These are phyloP conservation scores for Bjerkandera adusta DNA, from an alignment of 1,284 basidiomycete genomes.

Conservation along the genomic window DNA sequence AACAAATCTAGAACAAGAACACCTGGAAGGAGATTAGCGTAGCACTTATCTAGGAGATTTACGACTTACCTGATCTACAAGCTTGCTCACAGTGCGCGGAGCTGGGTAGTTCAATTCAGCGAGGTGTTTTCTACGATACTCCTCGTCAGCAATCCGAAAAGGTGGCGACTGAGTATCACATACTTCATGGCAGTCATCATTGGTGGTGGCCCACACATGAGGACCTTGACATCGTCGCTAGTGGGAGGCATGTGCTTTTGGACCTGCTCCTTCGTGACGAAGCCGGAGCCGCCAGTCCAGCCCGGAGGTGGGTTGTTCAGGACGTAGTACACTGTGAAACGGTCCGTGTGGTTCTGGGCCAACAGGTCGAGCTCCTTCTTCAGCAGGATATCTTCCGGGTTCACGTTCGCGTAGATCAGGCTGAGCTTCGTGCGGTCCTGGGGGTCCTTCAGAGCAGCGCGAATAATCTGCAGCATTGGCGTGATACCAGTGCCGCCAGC, in stretches of 20 bases:
- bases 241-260: conserved; percentile 68
- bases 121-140: conserved; percentile 72
- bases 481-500: conserved; percentile 97
- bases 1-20: conserved; percentile 45
- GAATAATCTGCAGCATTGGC: conserved; percentile 97
- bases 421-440: conserved; percentile 78
- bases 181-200: conserved; percentile 98
- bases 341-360: conserved; percentile 58
- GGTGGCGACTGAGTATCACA: conserved; percentile 31
- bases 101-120: conserved; percentile 85
- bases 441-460: conserved; percentile 85
- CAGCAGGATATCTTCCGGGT: conserved; percentile 85
- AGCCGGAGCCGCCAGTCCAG: conserved; percentile 91
- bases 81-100: conserved; percentile 90
- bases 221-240: conserved; percentile 71
- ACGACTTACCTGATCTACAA: conserved; percentile 80
- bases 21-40: conserved; percentile 3
- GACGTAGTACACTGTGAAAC: conserved; percentile 87
- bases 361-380: conserved; percentile 86
- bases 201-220: conserved; percentile 93
- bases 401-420: conserved; percentile 97
- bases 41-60: conserved; percentile 18
- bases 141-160: conserved; percentile 8
- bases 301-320: conserved; percentile 88
- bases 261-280: conserved; percentile 94